Base-by-base conservation (phyloP, 1,284 basidiomycete species). In the Leccinum glutinopallens region DNA sequence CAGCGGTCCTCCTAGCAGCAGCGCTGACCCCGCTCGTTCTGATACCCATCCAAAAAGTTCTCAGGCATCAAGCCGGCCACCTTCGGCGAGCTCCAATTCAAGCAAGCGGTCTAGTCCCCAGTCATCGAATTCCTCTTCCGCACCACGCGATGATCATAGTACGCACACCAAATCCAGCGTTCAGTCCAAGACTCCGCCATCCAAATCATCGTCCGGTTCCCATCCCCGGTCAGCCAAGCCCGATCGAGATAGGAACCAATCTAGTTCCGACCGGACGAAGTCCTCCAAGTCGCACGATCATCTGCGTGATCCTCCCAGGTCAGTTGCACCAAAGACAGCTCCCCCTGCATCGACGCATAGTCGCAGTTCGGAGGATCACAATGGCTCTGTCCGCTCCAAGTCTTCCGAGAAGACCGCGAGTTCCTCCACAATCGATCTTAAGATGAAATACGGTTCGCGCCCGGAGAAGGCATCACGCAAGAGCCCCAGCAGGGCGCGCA, bases 61-160 rank as follows among this genome's bases (percentile, higher is more conserved):
- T 56, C 74, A 68, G 64, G 64, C 70, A 65, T 74, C 68, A 29
- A 74, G 68, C 69, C 75, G 70, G 25, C 70, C 76, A 67, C 74
- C 72, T 67, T 77, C 73, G 58, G 68, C 75, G 62, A 65, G 66
- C 63, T 77, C 73, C 5, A 59, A 71, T 49, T 73, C 67, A 22
- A 77, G 73, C 66, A 73, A 64, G 37, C 66, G 63, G 54, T 76
- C 68, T 57, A 61, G 43, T n/a, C 58, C 64, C 8, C 39, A 61
- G 19, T 64, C 66, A 51, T 61, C 66, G 7, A 62, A 64, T 32
- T 58, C 65, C 6, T 59, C 63, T 25, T 66, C 65, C 22, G 25
- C 53, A 12, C 64, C 71, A 46, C 58, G 58, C 25, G 66, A 75
- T 53, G 57, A 39, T 60, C 65, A 55, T 56, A 53, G 41, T 35